phyloP scores from a whole-genome alignment of 1,284 basidiomycete genomes.

The Fereydounia khargensis region DNA sequence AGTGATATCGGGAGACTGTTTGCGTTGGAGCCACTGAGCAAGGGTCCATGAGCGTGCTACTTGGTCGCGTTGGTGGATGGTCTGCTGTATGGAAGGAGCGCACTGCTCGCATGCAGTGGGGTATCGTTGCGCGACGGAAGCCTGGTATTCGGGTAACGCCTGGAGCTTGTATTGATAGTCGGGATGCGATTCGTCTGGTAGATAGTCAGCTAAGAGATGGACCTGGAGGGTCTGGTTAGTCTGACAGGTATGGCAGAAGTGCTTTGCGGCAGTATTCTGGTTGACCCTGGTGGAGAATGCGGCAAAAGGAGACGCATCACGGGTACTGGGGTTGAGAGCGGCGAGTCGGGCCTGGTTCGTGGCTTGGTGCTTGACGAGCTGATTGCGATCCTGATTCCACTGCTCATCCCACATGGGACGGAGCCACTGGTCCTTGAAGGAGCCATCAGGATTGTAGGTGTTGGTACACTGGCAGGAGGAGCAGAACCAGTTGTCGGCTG shows the following conservation, averaged over 20 bases:
- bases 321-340: background rate
- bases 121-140: slow-evolving; percentile 37
- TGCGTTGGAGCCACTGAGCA: slow-evolving; percentile 28
- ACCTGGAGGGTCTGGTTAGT: slow-evolving; percentile 47
- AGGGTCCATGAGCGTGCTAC: slow-evolving; percentile 31
- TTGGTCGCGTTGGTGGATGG: slow-evolving; percentile 20
- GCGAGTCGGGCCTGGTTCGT: slow-evolving; percentile 6
- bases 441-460: slow-evolving; percentile 16
- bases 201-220: slow-evolving; percentile 44
- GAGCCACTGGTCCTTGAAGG: slow-evolving; percentile 28
- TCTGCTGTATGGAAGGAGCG: slow-evolving; percentile 15
- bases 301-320: background rate
- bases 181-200: slow-evolving; percentile 27
- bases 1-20: too few relatives aligned
- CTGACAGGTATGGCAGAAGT: slow-evolving; percentile 46
- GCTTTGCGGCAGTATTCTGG: background rate
- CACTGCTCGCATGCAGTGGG: slow-evolving; percentile 37
- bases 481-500: slow-evolving; percentile 43
- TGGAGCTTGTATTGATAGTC: slow-evolving; percentile 21
- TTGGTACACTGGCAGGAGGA: slow-evolving; percentile 43
- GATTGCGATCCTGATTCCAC: slow-evolving; percentile 17
- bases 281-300: background rate
- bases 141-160: slow-evolving; percentile 20
- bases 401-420: slow-evolving; percentile 37
- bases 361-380: slow-evolving; percentile 5